Base-by-base conservation (phyloP, 768 basidiomycete species). In the Russula emetica region DNA sequence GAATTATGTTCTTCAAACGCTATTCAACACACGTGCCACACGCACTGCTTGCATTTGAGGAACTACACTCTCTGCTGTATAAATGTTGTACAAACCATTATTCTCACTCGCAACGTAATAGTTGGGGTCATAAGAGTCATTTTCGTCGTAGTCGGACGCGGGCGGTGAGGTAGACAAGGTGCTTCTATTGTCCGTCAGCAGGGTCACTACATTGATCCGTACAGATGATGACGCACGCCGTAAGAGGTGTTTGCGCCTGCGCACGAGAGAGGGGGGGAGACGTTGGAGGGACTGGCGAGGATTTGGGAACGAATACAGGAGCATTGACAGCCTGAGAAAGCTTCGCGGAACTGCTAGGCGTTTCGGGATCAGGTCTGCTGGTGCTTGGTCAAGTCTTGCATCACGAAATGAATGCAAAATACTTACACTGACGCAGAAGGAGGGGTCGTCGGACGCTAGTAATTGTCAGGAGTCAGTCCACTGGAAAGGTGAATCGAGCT, bases 261-360 rank as follows among this genome's bases (percentile, higher is more conserved):
- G 66, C 68, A 58, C 60, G 59, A 50, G 68, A 66, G 34, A 60
- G 55, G 24, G 66, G 61, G 34, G 69, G 62, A 55, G 67, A 66
- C 1, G 70, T 66, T 44, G 72, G 61, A 68, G 72, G 60, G 34
- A 73, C 67, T 58, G 74, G 72, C 40, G 77, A 73, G 28, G 74
- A 76, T 72, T 89, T 92, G 22, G 92, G 91, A 24, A 94, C 84
- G 66, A 94, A 94, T 49, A 93, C 84, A 40, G 92, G 90, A 1
- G 91, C 91, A 72, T 92, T 89, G 59, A 91, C 82, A 3, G 88
- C 88, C 66, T 88, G 83, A 50, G 86, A 80, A 3, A 83, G 80
- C 74, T 80, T 71, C 26, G 53, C 52, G 5, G 68, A 47, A 20
- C 30, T 49, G 47, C 40, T 68, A 57, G 67, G 69, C 36, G 68